Base-by-base conservation (phyloP, 164 flowering plant species). In the Annona cherimola region DNA sequence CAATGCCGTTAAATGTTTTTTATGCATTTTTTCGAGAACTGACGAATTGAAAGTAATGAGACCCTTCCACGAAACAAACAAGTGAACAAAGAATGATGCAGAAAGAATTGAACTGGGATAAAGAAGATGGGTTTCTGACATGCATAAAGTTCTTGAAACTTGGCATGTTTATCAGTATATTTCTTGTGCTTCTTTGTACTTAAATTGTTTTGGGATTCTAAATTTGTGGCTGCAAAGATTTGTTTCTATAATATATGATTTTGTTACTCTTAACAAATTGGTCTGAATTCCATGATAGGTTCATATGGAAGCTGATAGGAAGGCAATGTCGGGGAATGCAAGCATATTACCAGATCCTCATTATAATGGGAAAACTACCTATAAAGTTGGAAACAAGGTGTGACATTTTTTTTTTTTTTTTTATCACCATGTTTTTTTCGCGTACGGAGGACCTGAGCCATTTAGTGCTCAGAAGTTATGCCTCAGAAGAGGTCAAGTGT, bases 261-360 rank as follows among this genome's bases (percentile, higher is more conserved):
- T 35, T 45, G 19, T 71, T 18, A 20, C 11, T 63, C 18, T 16
- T 71, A 63, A 63, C 7, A 40, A 63, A 7, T 57, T 59, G 60
- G 26, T 57, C 18, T 50, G 20, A 26, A 2, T 65, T 40, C 43
- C 35, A 65, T 75, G 45, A 61, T 76, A 96, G 99, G 98, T 93
- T 73, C 98, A 96, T 75, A 90, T 96, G 90, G 99, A 93, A 83
- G 91, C 84, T 71, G 99, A 92, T 71, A 85, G 91, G 76, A 93
- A 88, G 83, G 87, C 94, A 67, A 78, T 82, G 85, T 72, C 81
- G 5, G 94, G 82, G 44, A 89, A 96, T 8, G 67, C 83, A 43
- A 81, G 76, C 73, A 73, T 75, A 72, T 35, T 72, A 45, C 73
- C 81, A 16, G 82, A 74, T 70, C 76, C 83, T 74, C 86, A 83